Conservation (phyloP, 192 early-diverging fungal genomes). For the Coemansia interrupta region DNA sequence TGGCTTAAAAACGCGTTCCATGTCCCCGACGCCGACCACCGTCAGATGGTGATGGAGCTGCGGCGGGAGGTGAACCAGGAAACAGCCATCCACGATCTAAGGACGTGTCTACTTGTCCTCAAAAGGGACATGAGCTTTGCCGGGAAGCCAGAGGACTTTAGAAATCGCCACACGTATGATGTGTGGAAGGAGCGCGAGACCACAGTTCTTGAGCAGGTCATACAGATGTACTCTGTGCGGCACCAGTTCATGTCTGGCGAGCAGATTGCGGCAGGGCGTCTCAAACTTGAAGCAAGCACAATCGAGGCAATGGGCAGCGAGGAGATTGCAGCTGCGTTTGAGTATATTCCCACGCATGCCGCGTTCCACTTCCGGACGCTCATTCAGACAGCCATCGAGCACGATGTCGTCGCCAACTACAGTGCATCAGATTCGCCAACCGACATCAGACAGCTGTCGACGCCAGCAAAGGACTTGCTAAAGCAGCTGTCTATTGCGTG, state of each 20-base stretch:
- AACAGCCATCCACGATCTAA: conserved; percentile 44
- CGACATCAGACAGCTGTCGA: conserved; percentile 30
- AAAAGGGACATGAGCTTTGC: conserved; percentile 49
- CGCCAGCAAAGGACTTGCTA: conserved; percentile 34
- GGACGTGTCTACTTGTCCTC: conserved; percentile 37
- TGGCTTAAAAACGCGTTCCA: conserved; percentile 40
- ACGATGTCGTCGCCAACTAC: conserved; percentile 31
- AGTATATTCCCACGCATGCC: conserved; percentile 46
- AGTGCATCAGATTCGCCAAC: background rate
- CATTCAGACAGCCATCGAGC: conserved; percentile 27
- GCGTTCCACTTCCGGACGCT: conserved; percentile 28
- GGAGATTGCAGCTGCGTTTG: conserved; percentile 39
- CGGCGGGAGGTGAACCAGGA: conserved; percentile 42
- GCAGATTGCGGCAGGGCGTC: conserved; percentile 28
- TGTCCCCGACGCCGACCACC: conserved; percentile 35
- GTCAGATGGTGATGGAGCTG: conserved; percentile 30
- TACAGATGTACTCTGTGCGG: conserved; percentile 37
- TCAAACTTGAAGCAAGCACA: conserved; percentile 33
- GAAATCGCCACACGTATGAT: conserved; percentile 31
- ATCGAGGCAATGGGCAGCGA: conserved; percentile 31
- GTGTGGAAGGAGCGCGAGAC: conserved; percentile 53
- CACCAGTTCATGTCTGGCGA: conserved; percentile 47
- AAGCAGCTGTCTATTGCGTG: conserved; percentile 44
- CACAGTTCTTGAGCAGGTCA: conserved; percentile 48
- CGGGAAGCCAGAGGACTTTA: conserved; percentile 42